Percentiles rank a stretch among this genome's conserved stretches.
Conservation (phyloP, 2,329 filamentous ascomycete species). For the Juglanconis juglandina region DNA sequence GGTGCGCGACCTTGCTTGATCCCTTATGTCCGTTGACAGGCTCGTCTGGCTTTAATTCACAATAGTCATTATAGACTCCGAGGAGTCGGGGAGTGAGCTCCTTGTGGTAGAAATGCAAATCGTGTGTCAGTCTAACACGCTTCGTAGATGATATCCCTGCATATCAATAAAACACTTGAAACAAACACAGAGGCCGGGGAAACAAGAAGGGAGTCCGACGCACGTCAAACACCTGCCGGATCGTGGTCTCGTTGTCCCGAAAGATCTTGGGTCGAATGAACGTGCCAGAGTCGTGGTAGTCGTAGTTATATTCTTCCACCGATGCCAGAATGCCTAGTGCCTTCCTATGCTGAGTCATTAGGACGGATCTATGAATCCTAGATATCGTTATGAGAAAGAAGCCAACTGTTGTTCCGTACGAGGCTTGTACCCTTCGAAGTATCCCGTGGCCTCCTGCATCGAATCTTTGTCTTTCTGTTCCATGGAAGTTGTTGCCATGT, state of each 20-base stretch:
- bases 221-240: neutral
- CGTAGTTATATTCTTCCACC: neutral
- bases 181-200: too few relatives aligned
- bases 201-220: neutral
- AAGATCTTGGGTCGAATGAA: neutral
- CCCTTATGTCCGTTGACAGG: neutral
- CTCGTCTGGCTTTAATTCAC: neutral
- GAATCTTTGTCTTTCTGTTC: neutral
- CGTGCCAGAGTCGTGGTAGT: neutral
- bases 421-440: neutral
- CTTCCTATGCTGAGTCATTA: neutral
- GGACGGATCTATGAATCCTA: neutral
- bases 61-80: neutral
- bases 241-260: neutral
- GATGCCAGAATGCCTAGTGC: neutral
- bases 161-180: too few relatives aligned
- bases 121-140: neutral
- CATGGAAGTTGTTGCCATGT: neutral
- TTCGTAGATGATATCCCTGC: too few relatives aligned
- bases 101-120: neutral
- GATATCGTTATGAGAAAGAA: neutral
- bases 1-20: neutral
- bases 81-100: neutral
- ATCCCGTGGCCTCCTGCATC: neutral
- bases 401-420: neutral